Base-by-base conservation (phyloP, 371 early-diverging fungal species). In the Zopfochytrium polystomum region DNA sequence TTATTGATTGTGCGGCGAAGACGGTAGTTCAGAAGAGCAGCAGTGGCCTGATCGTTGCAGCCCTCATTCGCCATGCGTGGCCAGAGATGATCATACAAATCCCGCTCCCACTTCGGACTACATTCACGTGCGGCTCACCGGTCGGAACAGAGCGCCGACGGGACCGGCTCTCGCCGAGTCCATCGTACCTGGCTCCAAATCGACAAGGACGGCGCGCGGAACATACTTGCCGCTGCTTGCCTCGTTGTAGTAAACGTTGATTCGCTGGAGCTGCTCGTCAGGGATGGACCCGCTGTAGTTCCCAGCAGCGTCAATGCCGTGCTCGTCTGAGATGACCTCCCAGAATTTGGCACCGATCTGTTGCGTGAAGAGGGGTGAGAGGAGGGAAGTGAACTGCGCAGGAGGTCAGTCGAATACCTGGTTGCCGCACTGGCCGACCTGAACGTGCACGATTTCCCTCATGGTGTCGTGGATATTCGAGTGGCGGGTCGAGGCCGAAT, bases 111-210 rank as follows among this genome's bases (percentile, higher is more conserved):
- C n/a, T n/a, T n/a, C n/a, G n/a, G n/a, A n/a, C n/a, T n/a, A n/a
- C n/a, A n/a, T n/a, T n/a, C n/a, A n/a, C n/a, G n/a, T n/a, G n/a
- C n/a, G n/a, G n/a, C n/a, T n/a, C n/a, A n/a, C n/a, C 26, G 92
- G 93, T 58, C 83, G 86, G 81, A 83, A 86, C 67, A 77, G 76
- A 60, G 72, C 73, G 44, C 77, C 77, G 60, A 70, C 72, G 85
- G 90, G 78, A 63, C 78, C 76, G 48, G 76, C 80, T 47, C 80
- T 78, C 68, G 97, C 87, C 42, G 92, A 85, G 73, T 98, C 99
- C 91, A 99, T 96, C 60, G 99, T 98, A 58, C 98, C 99, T 44
- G 99, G 99, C 83, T 99, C 99, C 34, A 99, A 80, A 82, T 99
- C 99, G 55, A 99, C 94, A 43, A 99, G 80, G 63, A 99, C 96